A percentile compares a stretch with the other conserved stretches of the same genome.
Conservation (phyloP, 257 asterid genomes). For the Ophiorrhiza pumila region DNA sequence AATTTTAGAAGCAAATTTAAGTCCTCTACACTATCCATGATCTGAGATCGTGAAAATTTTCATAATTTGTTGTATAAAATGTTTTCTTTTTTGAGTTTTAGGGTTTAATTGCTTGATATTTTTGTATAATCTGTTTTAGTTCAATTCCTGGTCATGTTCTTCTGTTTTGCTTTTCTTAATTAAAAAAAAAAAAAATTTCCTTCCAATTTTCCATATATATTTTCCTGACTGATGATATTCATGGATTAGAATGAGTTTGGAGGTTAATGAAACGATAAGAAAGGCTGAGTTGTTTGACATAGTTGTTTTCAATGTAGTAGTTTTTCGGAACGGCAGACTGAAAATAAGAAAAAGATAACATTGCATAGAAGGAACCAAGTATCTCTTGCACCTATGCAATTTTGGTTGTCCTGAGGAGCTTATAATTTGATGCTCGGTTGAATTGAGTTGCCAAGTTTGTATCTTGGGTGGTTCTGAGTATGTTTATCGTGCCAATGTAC, state of each 20-base stretch:
- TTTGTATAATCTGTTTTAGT: too few relatives aligned
- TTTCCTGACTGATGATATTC: too few relatives aligned
- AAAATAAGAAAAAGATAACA: too few relatives aligned
- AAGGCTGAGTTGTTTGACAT: too few relatives aligned
- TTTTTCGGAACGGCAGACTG: too few relatives aligned
- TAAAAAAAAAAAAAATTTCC: too few relatives aligned
- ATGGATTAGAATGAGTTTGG: too few relatives aligned
- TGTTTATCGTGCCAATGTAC: neutral
- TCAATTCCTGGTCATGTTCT: neutral
- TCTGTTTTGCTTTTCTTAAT: neutral
- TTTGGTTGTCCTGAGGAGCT: neutral
- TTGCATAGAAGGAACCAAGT: too few relatives aligned
- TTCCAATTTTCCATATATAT: too few relatives aligned
- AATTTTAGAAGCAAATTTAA: neutral
- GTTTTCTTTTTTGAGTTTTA: neutral
- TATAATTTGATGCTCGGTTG: neutral
- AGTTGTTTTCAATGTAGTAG: too few relatives aligned
- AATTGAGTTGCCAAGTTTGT: neutral
- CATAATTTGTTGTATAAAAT: neutral
- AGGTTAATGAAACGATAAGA: too few relatives aligned
- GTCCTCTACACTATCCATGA: neutral
- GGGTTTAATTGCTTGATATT: neutral
- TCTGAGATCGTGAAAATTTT: neutral
- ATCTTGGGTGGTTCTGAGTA: neutral
- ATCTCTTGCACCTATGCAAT: too few relatives aligned